These are phyloP conservation scores for Diaporthe eres DNA, from an alignment of 2,329 filamentous ascomycete species.

Conservation along the genomic window DNA sequence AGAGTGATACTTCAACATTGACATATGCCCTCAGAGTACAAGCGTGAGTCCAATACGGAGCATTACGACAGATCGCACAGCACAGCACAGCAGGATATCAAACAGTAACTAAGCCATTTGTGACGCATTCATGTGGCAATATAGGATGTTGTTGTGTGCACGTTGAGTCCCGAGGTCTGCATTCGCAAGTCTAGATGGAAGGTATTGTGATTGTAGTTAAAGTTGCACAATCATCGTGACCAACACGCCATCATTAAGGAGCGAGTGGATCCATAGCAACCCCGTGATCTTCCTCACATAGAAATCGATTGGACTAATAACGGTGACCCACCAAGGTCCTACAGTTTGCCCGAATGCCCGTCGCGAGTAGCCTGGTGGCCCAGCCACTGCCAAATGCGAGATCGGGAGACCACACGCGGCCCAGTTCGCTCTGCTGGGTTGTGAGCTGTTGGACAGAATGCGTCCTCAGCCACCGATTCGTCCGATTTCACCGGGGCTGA, in stretches of 20 bases:
- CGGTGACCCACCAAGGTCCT: not conserved
- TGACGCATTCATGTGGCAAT: not conserved
- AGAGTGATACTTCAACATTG: not conserved
- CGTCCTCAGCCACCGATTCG: conserved; percentile 15
- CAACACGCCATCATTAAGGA: not conserved
- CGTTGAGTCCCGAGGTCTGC: not conserved
- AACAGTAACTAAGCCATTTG: not conserved
- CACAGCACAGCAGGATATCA: not conserved
- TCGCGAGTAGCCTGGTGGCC: not conserved
- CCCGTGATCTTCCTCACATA: not conserved
- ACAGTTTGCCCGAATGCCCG: not conserved
- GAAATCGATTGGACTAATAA: not conserved
- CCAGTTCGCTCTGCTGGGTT: not conserved
- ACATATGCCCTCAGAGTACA: not conserved
- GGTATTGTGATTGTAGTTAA: too few species aligned
- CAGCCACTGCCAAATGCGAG: not conserved
- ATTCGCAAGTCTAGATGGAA: not conserved
- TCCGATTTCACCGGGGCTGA: conserved; percentile 28
- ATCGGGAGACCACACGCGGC: not conserved
- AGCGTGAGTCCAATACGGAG: not conserved
- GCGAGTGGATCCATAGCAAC: not conserved
- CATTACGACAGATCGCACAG: not conserved
- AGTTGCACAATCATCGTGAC: not conserved
- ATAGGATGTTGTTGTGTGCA: not conserved
- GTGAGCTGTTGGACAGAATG: not conserved